Base-by-base conservation (phyloP, 331 rosid genomes). In the Spiraea crenata region DNA sequence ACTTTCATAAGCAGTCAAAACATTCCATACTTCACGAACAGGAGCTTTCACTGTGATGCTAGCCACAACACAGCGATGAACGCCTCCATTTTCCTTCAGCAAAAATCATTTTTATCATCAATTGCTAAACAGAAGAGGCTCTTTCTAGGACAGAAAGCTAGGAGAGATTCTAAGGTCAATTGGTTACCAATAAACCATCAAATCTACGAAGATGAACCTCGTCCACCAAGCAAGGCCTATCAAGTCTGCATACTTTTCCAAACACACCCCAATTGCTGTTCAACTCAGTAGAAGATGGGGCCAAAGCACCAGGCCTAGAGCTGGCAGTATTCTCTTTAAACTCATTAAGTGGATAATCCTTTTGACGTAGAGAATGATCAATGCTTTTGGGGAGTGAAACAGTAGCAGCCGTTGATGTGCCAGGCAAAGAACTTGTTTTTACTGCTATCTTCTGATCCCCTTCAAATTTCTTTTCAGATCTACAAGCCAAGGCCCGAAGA, bases 131-230 rank as follows among this genome's bases (percentile, higher is more conserved):
- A 60, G 74, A 49, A 75, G 38, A 48, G 55, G 74, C 38, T 57
- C 37, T 44, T 51, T 64, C 65, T 61, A 58, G 56, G 57, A 74
- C 55, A 44, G 55, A 65, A 69, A 72, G 70, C 45, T 69, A 47
- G 45, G 38, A 25, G 65, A 39, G 73, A 57, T 50, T 74, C 77
- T 11, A 62, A 82, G 39, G 62, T 50, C 31, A 63, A 61, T 44
- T 49, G 57, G 65, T 77, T 90, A 93, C 99, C 97, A 91, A 75
- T 83, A 91, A 91, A 67, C 96, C 99, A 75, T 93, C 99, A 25
- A 89, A 91, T 90, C 99, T 85, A 62, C 99, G 97, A 74, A 93
- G 96, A 78, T 93, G 97, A 86, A 93, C 93, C 81, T 93, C 99
- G 82, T 93, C 99, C 63, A 93, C 99, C 77, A 87, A 68, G 77